Evolutionary conservation across 441 rosid genomes (phyloP).

Genomic region (Biscutella auriculata): DNA sequence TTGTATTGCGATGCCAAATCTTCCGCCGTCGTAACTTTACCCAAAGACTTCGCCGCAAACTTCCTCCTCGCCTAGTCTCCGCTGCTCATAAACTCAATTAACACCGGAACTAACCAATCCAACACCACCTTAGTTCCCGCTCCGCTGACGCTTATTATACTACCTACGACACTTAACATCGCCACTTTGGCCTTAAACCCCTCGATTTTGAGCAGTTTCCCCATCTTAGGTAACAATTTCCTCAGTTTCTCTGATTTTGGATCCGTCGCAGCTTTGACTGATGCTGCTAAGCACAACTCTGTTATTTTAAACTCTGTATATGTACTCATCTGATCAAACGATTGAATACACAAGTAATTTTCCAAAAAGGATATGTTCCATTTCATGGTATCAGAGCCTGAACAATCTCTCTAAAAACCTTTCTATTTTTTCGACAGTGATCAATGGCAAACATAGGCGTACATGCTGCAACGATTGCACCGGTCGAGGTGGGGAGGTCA

Average conservation of each 20-base stretch:
- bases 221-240: conserved; percentile 63
- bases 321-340: too few species aligned
- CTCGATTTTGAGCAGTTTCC: conserved; percentile 53
- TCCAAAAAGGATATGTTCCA: too few species aligned
- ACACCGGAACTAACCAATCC: conserved; percentile 69
- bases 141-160: conserved; percentile 57
- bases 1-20: conserved; percentile 47
- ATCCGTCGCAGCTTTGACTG: conserved; percentile 72
- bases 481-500: too few species aligned
- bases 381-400: too few species aligned
- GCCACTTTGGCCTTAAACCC: conserved; percentile 70
- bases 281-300: conserved; percentile 65
- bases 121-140: conserved; percentile 47
- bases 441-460: too few species aligned
- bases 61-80: conserved; percentile 87
- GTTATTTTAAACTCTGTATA: too few species aligned
- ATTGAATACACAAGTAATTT: too few species aligned
- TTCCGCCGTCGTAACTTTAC: conserved; percentile 53
- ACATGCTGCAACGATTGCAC: too few species aligned
- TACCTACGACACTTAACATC: conserved; percentile 53
- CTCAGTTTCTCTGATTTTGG: conserved; percentile 56
- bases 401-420: too few species aligned
- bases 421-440: too few species aligned
- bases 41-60: conserved; percentile 75
- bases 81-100: conserved; percentile 51